A percentile compares a stretch with the other conserved stretches of the same genome.
Conservation (phyloP, 1,284 basidiomycete genomes). For the Ustilago nuda region DNA sequence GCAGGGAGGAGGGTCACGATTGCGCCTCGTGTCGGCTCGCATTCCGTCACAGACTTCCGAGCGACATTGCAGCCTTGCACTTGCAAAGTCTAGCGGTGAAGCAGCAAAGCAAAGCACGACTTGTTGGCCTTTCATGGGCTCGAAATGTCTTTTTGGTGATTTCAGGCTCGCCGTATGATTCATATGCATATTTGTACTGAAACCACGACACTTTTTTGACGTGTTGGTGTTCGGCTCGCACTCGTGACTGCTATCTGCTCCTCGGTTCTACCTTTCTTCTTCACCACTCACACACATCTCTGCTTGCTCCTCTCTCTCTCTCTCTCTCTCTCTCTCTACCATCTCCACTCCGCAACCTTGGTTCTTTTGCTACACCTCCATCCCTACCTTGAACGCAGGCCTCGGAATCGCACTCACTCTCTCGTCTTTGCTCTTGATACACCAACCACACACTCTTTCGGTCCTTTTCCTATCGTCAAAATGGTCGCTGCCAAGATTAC, state of each 20-base stretch:
- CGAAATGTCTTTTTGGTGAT: not conserved
- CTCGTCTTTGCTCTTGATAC: constrained; percentile 9
- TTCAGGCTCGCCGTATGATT: constrained; percentile 18
- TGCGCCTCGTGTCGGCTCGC: not conserved
- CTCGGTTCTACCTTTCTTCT: constrained; percentile 6
- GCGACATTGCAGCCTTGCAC: not conserved
- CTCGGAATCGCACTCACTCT: constrained; percentile 12
- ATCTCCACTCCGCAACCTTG: constrained; percentile 7
- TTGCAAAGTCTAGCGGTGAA: not conserved
- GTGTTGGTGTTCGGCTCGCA: not conserved
- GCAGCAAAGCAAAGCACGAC: not conserved
- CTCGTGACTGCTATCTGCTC: not conserved
- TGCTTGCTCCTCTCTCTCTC: not conserved
- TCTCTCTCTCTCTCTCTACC: not conserved
- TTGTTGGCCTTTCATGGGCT: not conserved
- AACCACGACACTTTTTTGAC: not conserved
- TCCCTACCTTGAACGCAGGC: constrained; percentile 38
- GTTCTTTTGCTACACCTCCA: not conserved
- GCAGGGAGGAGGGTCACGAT: not conserved
- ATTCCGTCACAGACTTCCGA: not conserved
- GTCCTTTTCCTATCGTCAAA: constrained; percentile 3
- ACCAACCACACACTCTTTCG: constrained; percentile 7
- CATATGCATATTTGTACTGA: constrained; percentile 2
- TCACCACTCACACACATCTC: not conserved
- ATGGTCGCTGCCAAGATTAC: constrained; percentile 45